Base-by-base conservation (phyloP, 495 filamentous ascomycete genomes). In the Penicillium pulvis region DNA sequence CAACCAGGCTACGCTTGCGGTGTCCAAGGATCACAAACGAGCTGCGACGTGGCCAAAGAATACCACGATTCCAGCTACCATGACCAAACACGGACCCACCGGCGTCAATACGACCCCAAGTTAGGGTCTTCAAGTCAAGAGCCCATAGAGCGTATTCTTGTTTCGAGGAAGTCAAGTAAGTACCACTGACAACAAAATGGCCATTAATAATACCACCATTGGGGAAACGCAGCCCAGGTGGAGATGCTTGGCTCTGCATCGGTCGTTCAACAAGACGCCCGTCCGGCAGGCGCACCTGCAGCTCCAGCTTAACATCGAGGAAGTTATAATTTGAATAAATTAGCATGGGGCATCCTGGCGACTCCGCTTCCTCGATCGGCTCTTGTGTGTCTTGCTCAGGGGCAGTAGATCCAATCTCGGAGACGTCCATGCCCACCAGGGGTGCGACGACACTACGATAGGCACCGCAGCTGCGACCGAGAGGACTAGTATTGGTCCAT, bases 281-380 rank as follows among this genome's bases (percentile, higher is more conserved):
- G 71, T 98, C 93, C 28, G 90, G 84, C 14, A 86, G 69, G 53
- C 94, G 85, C 45, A 98, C 83, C 66, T 98, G 95, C 31, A 98
- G 79, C 69, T 98, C 94, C 20, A 98, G 74, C 66, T 97, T 98
- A 59, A 98, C 94, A 60, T 98, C 92, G 39, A 98, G 71, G 69
- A 98, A 98, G 71, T 98, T 98, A 71, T 98, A 98, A 67, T 98
- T 98, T 42, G 94, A 98, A 71, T 98, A 98, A 31, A 98, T 95
- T 52, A 98, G 81, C 91, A 97, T 96, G 5, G 92, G 90, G 14
- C 87, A 88, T 4, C 87, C 81, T 35, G 89, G 83, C 14, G 61
- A 77, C 73, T 58, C 79, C 19, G 74, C 65, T 4, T 77, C 70
- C 24, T 72, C 72, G 17, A 60, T 63, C 16, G 72, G 65, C 48